Evolutionary conservation across 805 yeast species (phyloP).

Genomic region (Zygosaccharomyces siamensis): DNA sequence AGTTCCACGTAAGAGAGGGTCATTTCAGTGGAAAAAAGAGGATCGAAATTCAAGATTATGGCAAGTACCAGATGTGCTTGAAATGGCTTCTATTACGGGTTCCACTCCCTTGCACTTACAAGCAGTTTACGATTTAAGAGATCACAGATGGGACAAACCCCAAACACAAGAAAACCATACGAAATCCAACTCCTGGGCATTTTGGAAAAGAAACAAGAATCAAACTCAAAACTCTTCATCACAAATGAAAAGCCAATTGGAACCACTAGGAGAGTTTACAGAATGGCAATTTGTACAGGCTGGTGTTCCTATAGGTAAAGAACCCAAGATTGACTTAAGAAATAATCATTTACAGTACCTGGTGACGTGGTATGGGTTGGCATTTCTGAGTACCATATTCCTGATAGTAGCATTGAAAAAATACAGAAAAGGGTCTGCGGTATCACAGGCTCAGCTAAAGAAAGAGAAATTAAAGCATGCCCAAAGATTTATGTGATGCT

Average conservation of each 20-base stretch:
- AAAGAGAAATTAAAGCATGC: conserved; percentile 50
- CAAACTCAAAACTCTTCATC: not conserved
- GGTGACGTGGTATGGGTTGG: conserved; percentile 91
- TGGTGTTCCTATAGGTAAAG: conserved; percentile 87
- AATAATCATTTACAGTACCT: conserved; percentile 91
- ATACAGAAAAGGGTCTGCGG: conserved; percentile 27
- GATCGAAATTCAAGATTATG: conserved; percentile 64
- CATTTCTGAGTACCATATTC: conserved; percentile 65
- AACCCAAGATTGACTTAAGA: conserved; percentile 73
- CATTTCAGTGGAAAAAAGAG: conserved; percentile 64
- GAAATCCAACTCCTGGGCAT: conserved; percentile 1
- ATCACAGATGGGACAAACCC: conserved; percentile 46
- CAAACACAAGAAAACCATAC: not conserved
- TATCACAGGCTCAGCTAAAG: conserved; percentile 29
- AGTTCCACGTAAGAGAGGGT: conserved; percentile 56
- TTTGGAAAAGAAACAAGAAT: conserved; percentile 1
- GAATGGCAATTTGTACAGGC: conserved; percentile 60
- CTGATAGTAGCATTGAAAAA: conserved; percentile 50
- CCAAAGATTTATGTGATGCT: conserved; percentile 34
- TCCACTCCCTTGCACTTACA: conserved; percentile 74
- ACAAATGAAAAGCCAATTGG: not conserved
- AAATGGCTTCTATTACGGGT: conserved; percentile 59
- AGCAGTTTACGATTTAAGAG: conserved; percentile 60
- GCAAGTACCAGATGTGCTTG: conserved; percentile 74
- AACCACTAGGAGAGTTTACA: conserved; percentile 38